Evolutionary conservation across 768 basidiomycete genomes (phyloP).

Genomic region (Suillus placidus): DNA sequence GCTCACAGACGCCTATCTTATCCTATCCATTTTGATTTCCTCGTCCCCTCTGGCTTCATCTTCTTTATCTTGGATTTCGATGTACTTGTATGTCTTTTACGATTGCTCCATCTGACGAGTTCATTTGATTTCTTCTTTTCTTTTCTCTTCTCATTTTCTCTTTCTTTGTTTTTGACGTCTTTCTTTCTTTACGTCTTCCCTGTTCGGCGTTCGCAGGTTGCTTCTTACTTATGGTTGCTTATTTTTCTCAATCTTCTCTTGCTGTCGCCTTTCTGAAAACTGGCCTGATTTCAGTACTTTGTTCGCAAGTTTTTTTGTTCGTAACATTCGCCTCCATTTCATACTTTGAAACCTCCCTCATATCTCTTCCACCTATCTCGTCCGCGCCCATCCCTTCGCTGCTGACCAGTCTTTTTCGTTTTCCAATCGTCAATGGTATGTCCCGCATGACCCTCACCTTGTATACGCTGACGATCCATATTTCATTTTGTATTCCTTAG

Average conservation of each 20-base stretch:
- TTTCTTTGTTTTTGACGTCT: not conserved
- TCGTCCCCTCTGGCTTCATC: not conserved
- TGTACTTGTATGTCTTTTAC: constrained; percentile 3
- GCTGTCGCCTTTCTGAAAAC: not conserved
- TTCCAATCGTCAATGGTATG: constrained; percentile 18
- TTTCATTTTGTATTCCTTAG: not conserved
- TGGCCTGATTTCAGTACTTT: not conserved
- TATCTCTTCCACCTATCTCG: not conserved
- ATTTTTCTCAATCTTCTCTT: constrained; percentile 4
- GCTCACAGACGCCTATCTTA: not conserved
- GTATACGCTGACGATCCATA: not conserved
- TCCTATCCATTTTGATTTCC: not conserved
- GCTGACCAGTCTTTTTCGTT: not conserved
- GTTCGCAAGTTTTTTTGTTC: not conserved
- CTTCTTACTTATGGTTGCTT: constrained; percentile 8
- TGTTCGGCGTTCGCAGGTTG: not conserved
- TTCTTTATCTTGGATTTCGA: constrained; percentile 7
- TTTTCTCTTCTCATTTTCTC: not conserved
- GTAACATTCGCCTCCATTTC: not conserved
- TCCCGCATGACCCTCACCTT: not conserved
- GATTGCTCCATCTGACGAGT: constrained; percentile 4
- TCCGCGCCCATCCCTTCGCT: not conserved
- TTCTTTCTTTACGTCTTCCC: not conserved
- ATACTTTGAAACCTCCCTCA: not conserved
- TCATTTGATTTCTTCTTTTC: not conserved